Evolutionary conservation across 148 eudicot genomes (phyloP).

Genomic region (Rhododendron kiyosumense): DNA sequence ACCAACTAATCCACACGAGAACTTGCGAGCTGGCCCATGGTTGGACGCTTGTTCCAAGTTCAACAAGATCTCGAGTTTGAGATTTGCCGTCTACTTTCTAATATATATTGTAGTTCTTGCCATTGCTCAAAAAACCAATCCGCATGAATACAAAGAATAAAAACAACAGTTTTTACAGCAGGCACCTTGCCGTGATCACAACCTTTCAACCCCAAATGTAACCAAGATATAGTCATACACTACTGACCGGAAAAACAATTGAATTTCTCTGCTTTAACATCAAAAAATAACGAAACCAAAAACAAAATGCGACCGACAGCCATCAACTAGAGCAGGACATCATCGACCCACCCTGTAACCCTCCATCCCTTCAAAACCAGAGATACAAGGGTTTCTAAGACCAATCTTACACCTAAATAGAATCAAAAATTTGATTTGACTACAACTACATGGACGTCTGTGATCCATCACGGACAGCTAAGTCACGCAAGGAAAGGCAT

Average conservation of each 20-base stretch:
- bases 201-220: slow-evolving; percentile 2
- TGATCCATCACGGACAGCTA: background rate
- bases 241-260: background rate
- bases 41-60: background rate
- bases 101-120: background rate
- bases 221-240: background rate
- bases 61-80: background rate
- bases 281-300: background rate
- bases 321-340: background rate
- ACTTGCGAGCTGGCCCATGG: background rate
- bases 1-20: too few species aligned
- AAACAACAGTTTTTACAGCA: background rate
- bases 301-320: background rate
- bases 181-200: background rate
- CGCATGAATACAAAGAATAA: slow-evolving; percentile 1
- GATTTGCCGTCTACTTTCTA: background rate
- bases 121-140: background rate
- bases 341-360: background rate
- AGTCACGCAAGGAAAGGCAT: slow-evolving; percentile 9
- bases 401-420: slow-evolving; percentile 4
- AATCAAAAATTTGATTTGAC: background rate
- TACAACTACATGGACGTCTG: slow-evolving; percentile 10
- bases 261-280: background rate
- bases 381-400: slow-evolving; percentile 7
- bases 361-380: background rate